Conservation (phyloP, 108 stramenopile genomes). For the Fragilaria radians region DNA sequence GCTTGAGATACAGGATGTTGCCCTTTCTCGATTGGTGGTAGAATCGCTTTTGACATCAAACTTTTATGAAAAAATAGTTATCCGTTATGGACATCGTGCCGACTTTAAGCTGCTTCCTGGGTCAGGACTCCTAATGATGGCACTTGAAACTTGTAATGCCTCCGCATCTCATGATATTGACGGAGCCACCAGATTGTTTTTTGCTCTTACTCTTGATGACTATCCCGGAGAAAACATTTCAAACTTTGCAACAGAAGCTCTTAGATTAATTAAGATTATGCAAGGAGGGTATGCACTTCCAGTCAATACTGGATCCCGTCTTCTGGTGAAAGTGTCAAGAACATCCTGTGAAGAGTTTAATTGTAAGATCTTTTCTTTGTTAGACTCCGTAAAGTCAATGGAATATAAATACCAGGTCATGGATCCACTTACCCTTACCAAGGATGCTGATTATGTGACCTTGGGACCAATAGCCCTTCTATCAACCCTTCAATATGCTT, state of each 20-base stretch:
- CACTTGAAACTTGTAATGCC: neutral
- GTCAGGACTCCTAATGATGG: neutral
- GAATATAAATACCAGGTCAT: neutral
- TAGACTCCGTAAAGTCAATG: neutral
- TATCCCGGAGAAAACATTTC: conserved; percentile 3
- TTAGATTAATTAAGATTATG: neutral
- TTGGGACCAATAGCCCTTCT: neutral
- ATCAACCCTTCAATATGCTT: neutral
- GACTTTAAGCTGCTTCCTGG: neutral
- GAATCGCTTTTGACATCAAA: neutral
- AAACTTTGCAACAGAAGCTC: neutral
- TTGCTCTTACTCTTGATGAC: neutral
- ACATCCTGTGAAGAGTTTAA: conserved; percentile 1
- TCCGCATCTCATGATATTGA: neutral
- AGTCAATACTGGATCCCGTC: neutral
- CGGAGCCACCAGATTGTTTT: neutral
- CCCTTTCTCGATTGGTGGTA: neutral
- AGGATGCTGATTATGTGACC: neutral
- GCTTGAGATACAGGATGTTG: neutral
- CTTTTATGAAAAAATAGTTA: neutral
- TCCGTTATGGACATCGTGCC: neutral
- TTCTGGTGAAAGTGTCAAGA: neutral
- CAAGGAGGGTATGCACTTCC: neutral
- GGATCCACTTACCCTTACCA: neutral
- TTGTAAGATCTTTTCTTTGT: neutral